Percentiles rank a stretch among this genome's conserved stretches.
phyloP scores from a whole-genome alignment of 257 asterid genomes.

The Ligustrum vulgare region DNA sequence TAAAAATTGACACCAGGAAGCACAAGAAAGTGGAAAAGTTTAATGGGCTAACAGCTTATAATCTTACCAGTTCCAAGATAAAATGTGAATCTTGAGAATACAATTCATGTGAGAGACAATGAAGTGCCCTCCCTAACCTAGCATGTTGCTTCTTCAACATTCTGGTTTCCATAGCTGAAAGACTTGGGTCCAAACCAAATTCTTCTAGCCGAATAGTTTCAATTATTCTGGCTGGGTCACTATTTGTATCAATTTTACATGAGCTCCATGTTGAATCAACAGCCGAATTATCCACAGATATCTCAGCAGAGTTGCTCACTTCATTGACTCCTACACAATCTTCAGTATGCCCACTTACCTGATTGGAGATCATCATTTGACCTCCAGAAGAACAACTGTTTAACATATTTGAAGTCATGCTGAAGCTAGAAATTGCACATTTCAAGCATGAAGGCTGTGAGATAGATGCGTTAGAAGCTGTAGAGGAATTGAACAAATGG shows the following conservation, averaged over 20 bases:
- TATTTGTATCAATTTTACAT: constrained; percentile 27
- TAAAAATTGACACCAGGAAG: background rate
- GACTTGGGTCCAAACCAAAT: constrained; percentile 70
- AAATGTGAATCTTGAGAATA: constrained; percentile 98
- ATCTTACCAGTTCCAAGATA: constrained; percentile 82
- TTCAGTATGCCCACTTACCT: constrained; percentile 22
- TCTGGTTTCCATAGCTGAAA: constrained; percentile 57
- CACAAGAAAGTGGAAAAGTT: background rate
- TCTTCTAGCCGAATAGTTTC: constrained; percentile 79
- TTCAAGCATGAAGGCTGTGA: constrained; percentile 42
- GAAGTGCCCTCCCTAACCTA: constrained; percentile 95
- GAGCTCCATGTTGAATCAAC: constrained; percentile 20
- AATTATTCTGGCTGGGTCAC: constrained; percentile 54
- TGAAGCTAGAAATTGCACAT: background rate
- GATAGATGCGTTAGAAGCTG: constrained; percentile 27
- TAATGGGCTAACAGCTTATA: background rate
- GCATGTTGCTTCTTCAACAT: constrained; percentile 97
- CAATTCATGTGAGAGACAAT: constrained; percentile 92
- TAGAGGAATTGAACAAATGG: constrained; percentile 45
- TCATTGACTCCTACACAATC: constrained; percentile 25
- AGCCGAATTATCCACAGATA: constrained; percentile 24
- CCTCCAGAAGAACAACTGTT: constrained; percentile 21
- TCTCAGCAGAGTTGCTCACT: constrained; percentile 30
- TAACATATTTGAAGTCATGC: constrained; percentile 25
- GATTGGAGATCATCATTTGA: constrained; percentile 28